These are phyloP conservation scores for Pneumocystis wakefieldiae DNA, from an alignment of 1,139 yeast species.

Conservation along the genomic window DNA sequence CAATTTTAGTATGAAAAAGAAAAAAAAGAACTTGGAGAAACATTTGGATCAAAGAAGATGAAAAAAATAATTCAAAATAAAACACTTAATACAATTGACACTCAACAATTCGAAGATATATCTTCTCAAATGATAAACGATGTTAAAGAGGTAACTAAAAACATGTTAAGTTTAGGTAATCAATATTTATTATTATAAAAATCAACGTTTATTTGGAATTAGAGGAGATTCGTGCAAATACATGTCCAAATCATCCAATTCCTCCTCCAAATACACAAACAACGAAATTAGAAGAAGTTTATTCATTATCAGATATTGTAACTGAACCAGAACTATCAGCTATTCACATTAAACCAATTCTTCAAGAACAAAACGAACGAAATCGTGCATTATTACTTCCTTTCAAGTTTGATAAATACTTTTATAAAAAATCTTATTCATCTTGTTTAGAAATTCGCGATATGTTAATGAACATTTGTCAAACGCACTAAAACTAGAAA, in stretches of 20 bases:
- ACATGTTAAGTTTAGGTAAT: conserved; percentile 45
- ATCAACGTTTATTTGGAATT: conserved; percentile 28
- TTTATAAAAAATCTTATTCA: conserved; percentile 17
- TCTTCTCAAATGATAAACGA: conserved; percentile 73
- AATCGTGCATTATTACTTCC: conserved; percentile 12
- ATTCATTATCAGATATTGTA: conserved; percentile 57
- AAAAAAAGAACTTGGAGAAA: conserved; percentile 78
- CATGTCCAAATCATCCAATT: conserved; percentile 60
- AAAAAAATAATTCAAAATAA: conserved; percentile 73
- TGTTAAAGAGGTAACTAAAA: conserved; percentile 54
- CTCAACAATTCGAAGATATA: conserved; percentile 57
- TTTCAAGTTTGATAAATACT: conserved; percentile 2
- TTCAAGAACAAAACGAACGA: conserved; percentile 27
- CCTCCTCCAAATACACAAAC: conserved; percentile 68
- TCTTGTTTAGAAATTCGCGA: conserved; percentile 48
- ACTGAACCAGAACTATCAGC: conserved; percentile 48
- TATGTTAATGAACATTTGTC: conserved; percentile 40
- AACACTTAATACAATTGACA: conserved; percentile 73
- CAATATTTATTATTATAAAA: neutral
- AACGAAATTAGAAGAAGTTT: conserved; percentile 64
- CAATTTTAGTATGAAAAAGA: conserved; percentile 23
- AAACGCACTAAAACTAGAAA: conserved; percentile 22
- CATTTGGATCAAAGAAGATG: conserved; percentile 94
- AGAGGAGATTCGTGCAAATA: conserved; percentile 28
- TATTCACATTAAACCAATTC: conserved; percentile 46